Conservation (phyloP, 148 eudicot genomes). For the Camellia japonica region DNA sequence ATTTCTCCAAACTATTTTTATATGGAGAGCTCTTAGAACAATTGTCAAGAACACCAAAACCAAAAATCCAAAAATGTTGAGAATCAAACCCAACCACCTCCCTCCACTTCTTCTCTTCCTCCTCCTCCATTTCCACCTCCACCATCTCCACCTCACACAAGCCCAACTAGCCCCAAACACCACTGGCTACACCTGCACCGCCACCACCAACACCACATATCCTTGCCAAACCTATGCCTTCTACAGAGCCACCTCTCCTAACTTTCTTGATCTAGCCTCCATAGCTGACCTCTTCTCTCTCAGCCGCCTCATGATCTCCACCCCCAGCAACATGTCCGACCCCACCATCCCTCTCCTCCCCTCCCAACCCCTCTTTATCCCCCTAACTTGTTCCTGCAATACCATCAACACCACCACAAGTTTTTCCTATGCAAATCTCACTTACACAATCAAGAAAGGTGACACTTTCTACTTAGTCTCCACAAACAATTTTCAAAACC, state of each 20-base stretch:
- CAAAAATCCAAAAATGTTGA: constrained; percentile 4
- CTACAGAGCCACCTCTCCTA: constrained; percentile 46
- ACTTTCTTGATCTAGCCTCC: constrained; percentile 54
- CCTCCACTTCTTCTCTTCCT: constrained; percentile 13
- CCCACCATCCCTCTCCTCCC: constrained; percentile 38
- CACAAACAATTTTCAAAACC: constrained; percentile 39
- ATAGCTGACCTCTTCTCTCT: constrained; percentile 70
- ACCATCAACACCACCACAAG: constrained; percentile 24
- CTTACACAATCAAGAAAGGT: constrained; percentile 35
- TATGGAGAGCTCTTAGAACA: neutral
- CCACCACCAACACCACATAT: constrained; percentile 31
- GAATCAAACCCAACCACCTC: constrained; percentile 12
- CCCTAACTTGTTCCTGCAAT: constrained; percentile 65
- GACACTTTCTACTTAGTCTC: constrained; percentile 62
- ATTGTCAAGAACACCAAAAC: neutral
- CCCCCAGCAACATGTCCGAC: constrained; percentile 68
- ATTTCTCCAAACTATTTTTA: neutral
- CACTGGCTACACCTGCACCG: constrained; percentile 59
- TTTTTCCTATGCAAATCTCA: constrained; percentile 50
- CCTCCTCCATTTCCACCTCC: constrained; percentile 21
- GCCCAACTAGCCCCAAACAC: constrained; percentile 46
- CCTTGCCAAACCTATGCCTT: constrained; percentile 73
- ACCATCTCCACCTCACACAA: constrained; percentile 19
- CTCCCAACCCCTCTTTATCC: constrained; percentile 62
- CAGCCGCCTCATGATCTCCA: constrained; percentile 62